These are phyloP conservation scores for Globisporangium radiosum DNA, from an alignment of 352 stramenopile genomes.

Conservation along the genomic window DNA sequence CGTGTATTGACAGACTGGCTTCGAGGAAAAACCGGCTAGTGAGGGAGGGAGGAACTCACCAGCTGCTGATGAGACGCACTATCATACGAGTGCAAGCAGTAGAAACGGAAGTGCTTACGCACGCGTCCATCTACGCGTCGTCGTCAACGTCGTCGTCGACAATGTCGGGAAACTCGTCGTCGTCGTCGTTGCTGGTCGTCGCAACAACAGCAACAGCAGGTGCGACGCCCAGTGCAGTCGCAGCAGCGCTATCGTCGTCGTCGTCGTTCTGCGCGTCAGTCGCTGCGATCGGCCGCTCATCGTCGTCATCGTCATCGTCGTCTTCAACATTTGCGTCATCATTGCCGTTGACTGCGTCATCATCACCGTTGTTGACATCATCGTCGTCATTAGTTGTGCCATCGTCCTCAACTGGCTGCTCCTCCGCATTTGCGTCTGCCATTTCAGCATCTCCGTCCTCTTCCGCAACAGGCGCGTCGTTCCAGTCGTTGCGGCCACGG, in stretches of 20 bases:
- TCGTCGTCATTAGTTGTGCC: slow-evolving; percentile 1
- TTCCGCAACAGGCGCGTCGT: slow-evolving; percentile 11
- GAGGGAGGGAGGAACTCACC: too few species aligned
- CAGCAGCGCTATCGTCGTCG: not conserved
- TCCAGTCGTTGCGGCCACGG: slow-evolving; percentile 34
- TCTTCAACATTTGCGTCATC: slow-evolving; percentile 36
- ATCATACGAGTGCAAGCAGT: too few species aligned
- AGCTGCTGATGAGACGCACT: too few species aligned
- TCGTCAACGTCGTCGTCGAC: slow-evolving; percentile 65
- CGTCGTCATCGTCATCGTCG: slow-evolving; percentile 13
- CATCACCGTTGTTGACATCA: slow-evolving; percentile 11
- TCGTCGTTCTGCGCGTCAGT: not conserved
- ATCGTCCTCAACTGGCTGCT: slow-evolving; percentile 12
- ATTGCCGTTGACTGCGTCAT: slow-evolving; percentile 43
- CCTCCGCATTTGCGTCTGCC: slow-evolving; percentile 20
- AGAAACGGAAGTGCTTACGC: too few species aligned
- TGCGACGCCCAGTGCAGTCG: not conserved
- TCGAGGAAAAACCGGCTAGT: too few species aligned
- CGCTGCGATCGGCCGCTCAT: slow-evolving; percentile 4
- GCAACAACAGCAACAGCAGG: not conserved
- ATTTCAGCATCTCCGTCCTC: slow-evolving; percentile 17
- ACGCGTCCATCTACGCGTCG: slow-evolving; percentile 23
- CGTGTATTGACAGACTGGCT: too few species aligned
- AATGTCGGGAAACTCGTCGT: slow-evolving; percentile 82
- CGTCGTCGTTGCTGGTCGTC: slow-evolving; percentile 15